Percentiles rank a stretch among this genome's conserved stretches.
Evolutionary conservation across 2,329 filamentous ascomycete genomes (phyloP).

Genomic region (Colletotrichum lupini): DNA sequence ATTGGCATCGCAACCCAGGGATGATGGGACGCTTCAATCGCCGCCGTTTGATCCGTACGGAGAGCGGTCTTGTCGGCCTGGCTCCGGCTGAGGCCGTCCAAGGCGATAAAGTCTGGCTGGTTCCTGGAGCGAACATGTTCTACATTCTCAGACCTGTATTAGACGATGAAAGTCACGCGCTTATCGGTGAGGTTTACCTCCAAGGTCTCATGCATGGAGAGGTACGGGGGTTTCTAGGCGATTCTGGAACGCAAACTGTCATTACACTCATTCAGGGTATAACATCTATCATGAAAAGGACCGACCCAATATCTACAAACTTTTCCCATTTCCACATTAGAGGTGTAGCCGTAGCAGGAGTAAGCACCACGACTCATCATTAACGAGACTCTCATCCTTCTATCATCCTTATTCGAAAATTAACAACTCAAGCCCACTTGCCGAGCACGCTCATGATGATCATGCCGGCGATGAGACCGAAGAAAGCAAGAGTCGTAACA

Average conservation of each 20-base stretch:
- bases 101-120: not conserved
- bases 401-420: too few relatives aligned
- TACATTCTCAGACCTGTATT: not conserved
- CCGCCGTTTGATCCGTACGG: not conserved
- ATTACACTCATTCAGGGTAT: slow-evolving; percentile 26
- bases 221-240: not conserved
- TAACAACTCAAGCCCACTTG: slow-evolving; percentile 72
- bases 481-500: slow-evolving; percentile 60
- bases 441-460: slow-evolving; percentile 78
- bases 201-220: not conserved
- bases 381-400: too few relatives aligned
- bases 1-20: not conserved
- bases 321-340: not conserved
- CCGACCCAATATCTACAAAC: slow-evolving; percentile 5
- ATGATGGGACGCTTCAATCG: not conserved
- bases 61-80: not conserved
- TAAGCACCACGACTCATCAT: slow-evolving; percentile 7
- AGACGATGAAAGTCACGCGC: not conserved
- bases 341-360: not conserved
- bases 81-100: not conserved
- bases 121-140: not conserved
- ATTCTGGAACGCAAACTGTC: not conserved
- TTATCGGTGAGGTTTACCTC: not conserved
- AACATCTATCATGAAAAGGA: slow-evolving; percentile 24
- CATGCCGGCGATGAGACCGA: slow-evolving; percentile 70